Conservation (phyloP, 2,329 filamentous ascomycete species). For the Didymella sp. region DNA sequence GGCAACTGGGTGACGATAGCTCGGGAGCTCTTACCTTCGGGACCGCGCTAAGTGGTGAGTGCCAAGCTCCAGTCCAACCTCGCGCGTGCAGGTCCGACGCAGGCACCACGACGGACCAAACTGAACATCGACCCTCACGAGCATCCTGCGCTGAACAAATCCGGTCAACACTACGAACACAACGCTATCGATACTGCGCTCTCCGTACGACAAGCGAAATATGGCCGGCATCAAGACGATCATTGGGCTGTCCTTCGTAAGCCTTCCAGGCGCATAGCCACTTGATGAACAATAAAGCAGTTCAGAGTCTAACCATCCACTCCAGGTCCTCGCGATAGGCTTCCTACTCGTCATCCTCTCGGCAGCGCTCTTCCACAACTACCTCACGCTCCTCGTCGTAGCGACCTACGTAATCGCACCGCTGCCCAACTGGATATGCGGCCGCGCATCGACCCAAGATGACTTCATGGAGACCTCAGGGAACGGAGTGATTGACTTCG, state of each 20-base stretch:
- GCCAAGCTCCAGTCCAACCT: conserved; percentile 18
- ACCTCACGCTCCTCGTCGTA: conserved; percentile 93
- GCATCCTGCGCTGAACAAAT: background rate
- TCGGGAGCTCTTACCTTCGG: conserved; percentile 26
- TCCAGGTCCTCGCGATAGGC: conserved; percentile 87
- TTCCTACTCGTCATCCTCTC: conserved; percentile 99
- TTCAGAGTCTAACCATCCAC: conserved; percentile 9
- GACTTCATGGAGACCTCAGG: conserved; percentile 90
- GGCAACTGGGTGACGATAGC: conserved; percentile 41
- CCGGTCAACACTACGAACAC: background rate
- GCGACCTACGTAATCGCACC: conserved; percentile 94
- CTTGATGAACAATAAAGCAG: conserved; percentile 6
- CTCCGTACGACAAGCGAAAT: conserved; percentile 25
- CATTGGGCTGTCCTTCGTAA: conserved; percentile 95
- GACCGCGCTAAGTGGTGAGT: conserved; percentile 26
- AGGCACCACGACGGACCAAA: conserved; percentile 4
- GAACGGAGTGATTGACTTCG: conserved; percentile 88
- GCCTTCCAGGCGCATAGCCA: conserved; percentile 41
- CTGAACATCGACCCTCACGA: background rate
- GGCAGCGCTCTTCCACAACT: conserved; percentile 92
- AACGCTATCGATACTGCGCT: background rate
- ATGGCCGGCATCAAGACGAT: conserved; percentile 97
- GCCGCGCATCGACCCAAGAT: conserved; percentile 86
- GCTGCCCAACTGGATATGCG: conserved; percentile 94
- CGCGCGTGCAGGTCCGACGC: conserved; percentile 3